phyloP scores from a whole-genome alignment of 768 basidiomycete species.

The Macrocybe gigantea region DNA sequence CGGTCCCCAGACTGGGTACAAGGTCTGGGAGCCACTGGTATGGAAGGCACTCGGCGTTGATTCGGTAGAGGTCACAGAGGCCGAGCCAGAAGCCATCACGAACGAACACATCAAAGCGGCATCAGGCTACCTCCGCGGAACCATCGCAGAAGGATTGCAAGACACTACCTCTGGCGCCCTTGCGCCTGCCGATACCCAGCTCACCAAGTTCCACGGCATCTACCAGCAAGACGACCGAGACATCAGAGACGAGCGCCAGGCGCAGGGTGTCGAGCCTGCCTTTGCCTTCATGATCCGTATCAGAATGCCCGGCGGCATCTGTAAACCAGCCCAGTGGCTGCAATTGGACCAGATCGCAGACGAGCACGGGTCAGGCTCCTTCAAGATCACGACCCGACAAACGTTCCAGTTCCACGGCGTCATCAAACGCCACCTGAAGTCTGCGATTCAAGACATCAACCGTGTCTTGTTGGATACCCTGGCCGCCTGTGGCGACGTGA shows the following conservation, averaged over 20 bases:
- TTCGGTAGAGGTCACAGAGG: conserved; percentile 79
- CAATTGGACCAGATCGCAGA: conserved; percentile 96
- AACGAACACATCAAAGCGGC: conserved; percentile 99
- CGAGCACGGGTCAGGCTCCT: conserved; percentile 87
- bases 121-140: conserved; percentile 88
- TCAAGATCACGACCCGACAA: conserved; percentile 96
- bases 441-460: conserved; percentile 96
- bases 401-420: conserved; percentile 99
- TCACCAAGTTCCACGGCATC: conserved; percentile 97
- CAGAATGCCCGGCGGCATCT: conserved; percentile 94
- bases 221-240: conserved; percentile 98
- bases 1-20: conserved; percentile 94
- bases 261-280: conserved; percentile 90
- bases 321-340: conserved; percentile 87
- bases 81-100: conserved; percentile 94
- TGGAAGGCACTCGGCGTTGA: conserved; percentile 97
- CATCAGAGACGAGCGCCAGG: conserved; percentile 93
- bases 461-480: conserved; percentile 86
- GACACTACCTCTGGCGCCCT: conserved; percentile 89
- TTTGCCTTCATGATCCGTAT: conserved; percentile 99
- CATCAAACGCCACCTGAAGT: conserved; percentile 94
- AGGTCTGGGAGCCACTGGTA: conserved; percentile 85
- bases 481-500: conserved; percentile 98
- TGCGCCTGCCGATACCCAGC: conserved; percentile 83
- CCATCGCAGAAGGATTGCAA: conserved; percentile 86